A percentile compares a stretch with the other conserved stretches of the same genome.
phyloP scores from a whole-genome alignment of 75 land plant genomes.

The Pseudotsuga menziesii region DNA sequence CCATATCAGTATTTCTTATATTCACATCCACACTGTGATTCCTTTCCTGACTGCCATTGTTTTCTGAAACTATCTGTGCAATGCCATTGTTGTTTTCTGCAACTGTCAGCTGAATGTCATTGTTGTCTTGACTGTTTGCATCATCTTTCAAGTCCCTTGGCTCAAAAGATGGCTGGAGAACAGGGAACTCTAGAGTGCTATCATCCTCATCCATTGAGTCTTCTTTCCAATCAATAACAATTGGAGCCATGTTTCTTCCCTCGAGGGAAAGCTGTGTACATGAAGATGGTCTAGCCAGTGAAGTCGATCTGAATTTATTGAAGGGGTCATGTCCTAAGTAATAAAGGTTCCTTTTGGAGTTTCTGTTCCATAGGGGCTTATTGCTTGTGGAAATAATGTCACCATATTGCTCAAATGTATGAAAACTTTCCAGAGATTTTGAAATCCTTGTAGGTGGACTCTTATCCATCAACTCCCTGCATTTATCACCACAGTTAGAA shows the following conservation, averaged over 20 bases:
- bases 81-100: background rate
- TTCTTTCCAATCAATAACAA: constrained; percentile 6
- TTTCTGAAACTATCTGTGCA: background rate
- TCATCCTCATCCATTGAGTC: constrained; percentile 1
- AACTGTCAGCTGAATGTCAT: too few species aligned
- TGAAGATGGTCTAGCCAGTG: too few species aligned
- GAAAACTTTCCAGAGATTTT: constrained; percentile 1
- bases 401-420: background rate
- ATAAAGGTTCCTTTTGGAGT: constrained; percentile 3
- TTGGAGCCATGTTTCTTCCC: background rate
- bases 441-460: background rate
- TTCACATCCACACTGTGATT: background rate
- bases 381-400: background rate
- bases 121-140: background rate
- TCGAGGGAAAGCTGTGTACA: background rate
- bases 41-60: background rate
- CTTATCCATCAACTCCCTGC: background rate
- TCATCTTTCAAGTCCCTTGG: background rate
- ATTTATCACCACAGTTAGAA: too few species aligned
- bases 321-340: background rate
- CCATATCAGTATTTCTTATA: too few species aligned
- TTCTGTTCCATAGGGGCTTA: background rate
- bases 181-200: background rate
- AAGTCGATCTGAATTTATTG: background rate
- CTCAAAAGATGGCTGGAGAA: background rate